These are phyloP conservation scores for Clarireedia paspali DNA, from an alignment of 2,329 filamentous ascomycete genomes.

Conservation along the genomic window DNA sequence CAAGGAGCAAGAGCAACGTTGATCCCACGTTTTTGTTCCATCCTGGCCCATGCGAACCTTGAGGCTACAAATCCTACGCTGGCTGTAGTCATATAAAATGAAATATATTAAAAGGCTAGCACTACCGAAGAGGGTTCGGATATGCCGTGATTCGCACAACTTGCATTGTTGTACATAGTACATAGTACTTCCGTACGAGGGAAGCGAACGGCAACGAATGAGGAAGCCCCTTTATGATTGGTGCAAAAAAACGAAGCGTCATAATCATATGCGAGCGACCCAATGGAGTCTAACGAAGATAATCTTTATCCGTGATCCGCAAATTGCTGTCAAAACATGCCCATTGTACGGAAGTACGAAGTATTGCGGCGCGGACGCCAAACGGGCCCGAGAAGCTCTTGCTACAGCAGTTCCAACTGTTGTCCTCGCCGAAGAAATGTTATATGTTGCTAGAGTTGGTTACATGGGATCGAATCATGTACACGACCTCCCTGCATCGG, in stretches of 20 bases:
- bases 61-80: not conserved
- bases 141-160: constrained; percentile 11
- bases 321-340: not conserved
- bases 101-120: not conserved
- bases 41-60: not conserved
- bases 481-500: not conserved
- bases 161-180: not conserved
- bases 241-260: constrained; percentile 4
- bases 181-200: too few species aligned
- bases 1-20: constrained; percentile 3
- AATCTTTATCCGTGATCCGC: not conserved
- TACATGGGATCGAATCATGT: not conserved
- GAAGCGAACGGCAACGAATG: not conserved
- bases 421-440: not conserved
- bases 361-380: too few species aligned
- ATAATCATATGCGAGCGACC: not conserved
- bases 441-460: not conserved
- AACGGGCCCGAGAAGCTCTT: too few species aligned
- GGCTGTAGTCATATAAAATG: not conserved
- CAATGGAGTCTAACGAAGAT: constrained; percentile 4
- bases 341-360: too few species aligned
- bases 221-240: not conserved
- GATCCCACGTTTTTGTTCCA: constrained; percentile 9
- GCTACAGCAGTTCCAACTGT: not conserved
- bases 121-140: constrained; percentile 10